Evolutionary conservation across 768 basidiomycete species (phyloP).

Genomic region (Suillus alpinus): DNA sequence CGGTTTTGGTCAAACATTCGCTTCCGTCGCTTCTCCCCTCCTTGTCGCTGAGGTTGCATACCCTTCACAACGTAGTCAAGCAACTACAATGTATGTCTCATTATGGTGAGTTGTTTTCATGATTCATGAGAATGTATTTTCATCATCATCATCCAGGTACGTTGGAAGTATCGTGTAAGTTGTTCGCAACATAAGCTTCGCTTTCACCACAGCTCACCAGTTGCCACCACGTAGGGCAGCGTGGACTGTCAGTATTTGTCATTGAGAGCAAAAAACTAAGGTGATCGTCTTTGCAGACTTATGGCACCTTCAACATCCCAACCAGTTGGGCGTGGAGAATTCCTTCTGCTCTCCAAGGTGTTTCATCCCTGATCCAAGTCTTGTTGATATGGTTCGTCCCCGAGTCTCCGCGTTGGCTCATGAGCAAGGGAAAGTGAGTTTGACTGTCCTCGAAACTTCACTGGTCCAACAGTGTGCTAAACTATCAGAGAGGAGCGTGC

Average conservation of each 20-base stretch:
- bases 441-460: not conserved
- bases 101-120: slow-evolving; percentile 34
- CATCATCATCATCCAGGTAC: slow-evolving; percentile 25
- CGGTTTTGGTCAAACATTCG: slow-evolving; percentile 43
- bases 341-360: slow-evolving; percentile 15
- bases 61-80: slow-evolving; percentile 44
- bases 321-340: slow-evolving; percentile 19
- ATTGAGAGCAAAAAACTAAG: not conserved
- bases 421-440: slow-evolving; percentile 32
- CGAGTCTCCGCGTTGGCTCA: slow-evolving; percentile 37
- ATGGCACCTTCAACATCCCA: slow-evolving; percentile 13
- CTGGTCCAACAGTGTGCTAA: not conserved
- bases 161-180: slow-evolving; percentile 27
- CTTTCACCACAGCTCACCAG: not conserved
- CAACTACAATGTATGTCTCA: slow-evolving; percentile 44
- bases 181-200: not conserved
- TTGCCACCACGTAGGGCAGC: slow-evolving; percentile 45
- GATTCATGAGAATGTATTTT: slow-evolving; percentile 1
- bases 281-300: slow-evolving; percentile 10
- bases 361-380: slow-evolving; percentile 13
- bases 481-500: slow-evolving; percentile 30
- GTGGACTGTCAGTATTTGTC: slow-evolving; percentile 43
- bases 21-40: no score
- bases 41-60: slow-evolving; percentile 24
- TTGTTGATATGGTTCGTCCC: slow-evolving; percentile 30